phyloP scores from a whole-genome alignment of 2,329 filamentous ascomycete species.

The Fusarium tricinctum region DNA sequence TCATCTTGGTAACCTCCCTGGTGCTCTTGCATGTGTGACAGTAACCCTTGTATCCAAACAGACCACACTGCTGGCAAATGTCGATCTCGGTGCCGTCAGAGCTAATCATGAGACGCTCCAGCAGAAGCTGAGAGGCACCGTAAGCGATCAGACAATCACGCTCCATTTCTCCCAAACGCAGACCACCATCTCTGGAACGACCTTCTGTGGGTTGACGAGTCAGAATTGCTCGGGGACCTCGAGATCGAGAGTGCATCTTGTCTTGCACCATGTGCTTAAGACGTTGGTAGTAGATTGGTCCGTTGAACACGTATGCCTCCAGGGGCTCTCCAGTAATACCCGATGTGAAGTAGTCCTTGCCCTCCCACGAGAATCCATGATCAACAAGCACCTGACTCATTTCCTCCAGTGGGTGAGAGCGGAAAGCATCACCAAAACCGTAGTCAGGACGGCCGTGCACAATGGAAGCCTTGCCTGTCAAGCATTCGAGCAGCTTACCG shows the following conservation, averaged over 20 bases:
- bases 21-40: slow-evolving; percentile 93
- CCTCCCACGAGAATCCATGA: slow-evolving; percentile 94
- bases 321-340: slow-evolving; percentile 95
- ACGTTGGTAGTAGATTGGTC: slow-evolving; percentile 99
- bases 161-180: slow-evolving; percentile 98
- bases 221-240: slow-evolving; percentile 90
- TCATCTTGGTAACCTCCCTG: slow-evolving; percentile 89
- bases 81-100: slow-evolving; percentile 93
- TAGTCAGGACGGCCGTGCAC: slow-evolving; percentile 88
- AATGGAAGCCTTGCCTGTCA: slow-evolving; percentile 94
- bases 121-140: slow-evolving; percentile 89
- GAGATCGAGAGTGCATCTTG: slow-evolving; percentile 97
- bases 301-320: slow-evolving; percentile 97
- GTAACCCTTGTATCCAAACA: slow-evolving; percentile 96
- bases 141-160: slow-evolving; percentile 98
- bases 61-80: slow-evolving; percentile 91
- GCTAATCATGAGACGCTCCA: slow-evolving; percentile 94
- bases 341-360: slow-evolving; percentile 96
- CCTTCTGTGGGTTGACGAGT: slow-evolving; percentile 97
- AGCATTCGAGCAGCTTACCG: slow-evolving; percentile 94
- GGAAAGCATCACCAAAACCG: slow-evolving; percentile 83
- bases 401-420: slow-evolving; percentile 86
- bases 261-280: slow-evolving; percentile 99
- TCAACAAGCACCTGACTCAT: slow-evolving; percentile 89
- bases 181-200: slow-evolving; percentile 89